Evolutionary conservation across 352 stramenopile species (phyloP).

Genomic region (Pythium biforme): DNA sequence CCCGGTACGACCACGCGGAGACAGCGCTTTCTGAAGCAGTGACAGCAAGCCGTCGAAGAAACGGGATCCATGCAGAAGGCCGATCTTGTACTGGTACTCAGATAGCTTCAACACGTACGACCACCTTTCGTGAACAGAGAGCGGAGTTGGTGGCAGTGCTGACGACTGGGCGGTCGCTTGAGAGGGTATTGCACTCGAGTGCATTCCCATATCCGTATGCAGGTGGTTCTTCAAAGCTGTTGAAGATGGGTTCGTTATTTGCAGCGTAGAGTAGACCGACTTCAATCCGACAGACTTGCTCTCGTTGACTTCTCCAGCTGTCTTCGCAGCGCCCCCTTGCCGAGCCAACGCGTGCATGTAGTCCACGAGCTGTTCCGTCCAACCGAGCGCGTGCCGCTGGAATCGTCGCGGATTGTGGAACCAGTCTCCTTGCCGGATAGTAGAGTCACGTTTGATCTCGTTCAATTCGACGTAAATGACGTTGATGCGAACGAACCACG

Average conservation of each 20-base stretch:
- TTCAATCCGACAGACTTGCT: constrained; percentile 1
- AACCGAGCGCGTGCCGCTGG: constrained; percentile 66
- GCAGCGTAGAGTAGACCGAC: background rate
- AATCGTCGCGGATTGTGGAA: constrained; percentile 78
- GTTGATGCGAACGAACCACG: constrained; percentile 84
- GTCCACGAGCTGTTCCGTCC: constrained; percentile 79
- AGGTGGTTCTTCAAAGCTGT: constrained; percentile 28
- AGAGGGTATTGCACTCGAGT: background rate
- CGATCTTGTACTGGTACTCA: constrained; percentile 79
- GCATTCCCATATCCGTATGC: constrained; percentile 33
- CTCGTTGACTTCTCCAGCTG: constrained; percentile 22
- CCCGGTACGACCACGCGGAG: constrained; percentile 41
- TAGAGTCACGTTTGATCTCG: constrained; percentile 71
- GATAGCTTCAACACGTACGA: constrained; percentile 82
- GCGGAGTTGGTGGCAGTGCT: constrained; percentile 22
- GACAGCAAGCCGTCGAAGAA: constrained; percentile 82
- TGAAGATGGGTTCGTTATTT: constrained; percentile 1
- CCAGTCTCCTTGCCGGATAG: constrained; percentile 65
- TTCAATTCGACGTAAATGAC: constrained; percentile 88
- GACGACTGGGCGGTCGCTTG: constrained; percentile 9
- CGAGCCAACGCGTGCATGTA: constrained; percentile 68
- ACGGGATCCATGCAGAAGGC: constrained; percentile 64
- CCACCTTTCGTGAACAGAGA: constrained; percentile 73
- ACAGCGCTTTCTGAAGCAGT: constrained; percentile 73
- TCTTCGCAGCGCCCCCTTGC: constrained; percentile 36